Percentiles rank a stretch among this genome's conserved stretches.
Evolutionary conservation across 257 asterid species (phyloP).

Genomic region (Rauvolfia tetraphylla): DNA sequence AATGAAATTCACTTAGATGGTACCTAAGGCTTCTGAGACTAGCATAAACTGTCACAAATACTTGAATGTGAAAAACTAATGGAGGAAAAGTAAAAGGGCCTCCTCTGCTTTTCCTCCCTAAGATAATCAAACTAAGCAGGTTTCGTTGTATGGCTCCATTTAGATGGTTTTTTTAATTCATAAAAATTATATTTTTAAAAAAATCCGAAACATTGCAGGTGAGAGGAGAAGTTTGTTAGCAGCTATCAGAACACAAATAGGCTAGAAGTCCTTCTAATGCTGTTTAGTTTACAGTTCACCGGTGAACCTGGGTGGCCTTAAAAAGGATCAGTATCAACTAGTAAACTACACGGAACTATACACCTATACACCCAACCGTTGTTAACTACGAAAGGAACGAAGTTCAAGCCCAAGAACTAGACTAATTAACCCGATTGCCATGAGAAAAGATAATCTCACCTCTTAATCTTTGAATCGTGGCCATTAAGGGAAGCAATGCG

Average conservation of each 20-base stretch:
- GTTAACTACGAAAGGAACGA: background rate
- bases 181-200: background rate
- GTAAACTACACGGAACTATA: background rate
- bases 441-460: constrained; percentile 38
- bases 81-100: background rate
- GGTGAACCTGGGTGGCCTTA: background rate
- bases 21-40: too few species aligned
- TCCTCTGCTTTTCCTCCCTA: background rate
- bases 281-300: background rate
- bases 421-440: background rate
- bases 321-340: background rate
- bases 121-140: background rate
- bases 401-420: background rate
- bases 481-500: constrained; percentile 79
- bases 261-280: background rate
- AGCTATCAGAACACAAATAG: background rate
- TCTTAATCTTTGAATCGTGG: constrained; percentile 66
- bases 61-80: background rate
- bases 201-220: background rate
- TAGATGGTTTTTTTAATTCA: background rate
- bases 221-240: background rate
- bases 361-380: too few species aligned
- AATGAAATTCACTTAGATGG: background rate
- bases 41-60: background rate
- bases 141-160: background rate